Evolutionary conservation across 2,329 filamentous ascomycete genomes (phyloP).

Genomic region (Rutstroemia sp.): DNA sequence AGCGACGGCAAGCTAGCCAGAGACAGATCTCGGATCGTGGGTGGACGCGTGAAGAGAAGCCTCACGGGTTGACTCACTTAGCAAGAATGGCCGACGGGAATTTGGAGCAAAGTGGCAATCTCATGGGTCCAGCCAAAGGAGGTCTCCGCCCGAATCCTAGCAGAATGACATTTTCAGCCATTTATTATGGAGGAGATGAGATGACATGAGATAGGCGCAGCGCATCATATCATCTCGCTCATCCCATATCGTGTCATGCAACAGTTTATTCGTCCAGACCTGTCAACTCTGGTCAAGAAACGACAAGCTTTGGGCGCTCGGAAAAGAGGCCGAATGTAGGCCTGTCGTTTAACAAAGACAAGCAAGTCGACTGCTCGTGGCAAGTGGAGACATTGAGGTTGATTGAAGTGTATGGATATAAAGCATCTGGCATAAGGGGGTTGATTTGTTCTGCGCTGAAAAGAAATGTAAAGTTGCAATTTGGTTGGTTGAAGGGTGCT

Average conservation of each 20-base stretch:
- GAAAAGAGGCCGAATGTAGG: background rate
- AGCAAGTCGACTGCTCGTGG: background rate
- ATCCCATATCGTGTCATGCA: background rate
- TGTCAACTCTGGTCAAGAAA: background rate
- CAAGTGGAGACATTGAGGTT: background rate
- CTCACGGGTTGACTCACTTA: too few species aligned
- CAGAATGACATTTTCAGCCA: too few species aligned
- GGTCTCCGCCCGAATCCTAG: too few species aligned
- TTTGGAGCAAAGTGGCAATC: too few species aligned
- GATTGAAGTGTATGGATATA: background rate
- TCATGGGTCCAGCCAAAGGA: too few species aligned
- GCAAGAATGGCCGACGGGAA: too few species aligned
- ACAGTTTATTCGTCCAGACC: background rate
- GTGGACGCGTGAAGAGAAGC: too few species aligned
- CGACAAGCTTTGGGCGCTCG: background rate
- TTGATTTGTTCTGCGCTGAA: background rate
- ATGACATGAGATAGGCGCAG: background rate
- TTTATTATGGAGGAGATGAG: background rate
- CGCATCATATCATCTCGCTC: background rate
- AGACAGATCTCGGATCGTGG: too few species aligned
- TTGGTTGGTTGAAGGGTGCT: too few species aligned
- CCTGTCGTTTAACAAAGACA: conserved; percentile 1
- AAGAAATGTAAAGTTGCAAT: too few species aligned
- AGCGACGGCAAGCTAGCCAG: too few species aligned
- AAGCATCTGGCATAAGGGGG: background rate